Evolutionary conservation across 2,329 filamentous ascomycete genomes (phyloP), one percentile per base, ranked within the genome.

Genomic region (Penicillium sp.): DNA sequence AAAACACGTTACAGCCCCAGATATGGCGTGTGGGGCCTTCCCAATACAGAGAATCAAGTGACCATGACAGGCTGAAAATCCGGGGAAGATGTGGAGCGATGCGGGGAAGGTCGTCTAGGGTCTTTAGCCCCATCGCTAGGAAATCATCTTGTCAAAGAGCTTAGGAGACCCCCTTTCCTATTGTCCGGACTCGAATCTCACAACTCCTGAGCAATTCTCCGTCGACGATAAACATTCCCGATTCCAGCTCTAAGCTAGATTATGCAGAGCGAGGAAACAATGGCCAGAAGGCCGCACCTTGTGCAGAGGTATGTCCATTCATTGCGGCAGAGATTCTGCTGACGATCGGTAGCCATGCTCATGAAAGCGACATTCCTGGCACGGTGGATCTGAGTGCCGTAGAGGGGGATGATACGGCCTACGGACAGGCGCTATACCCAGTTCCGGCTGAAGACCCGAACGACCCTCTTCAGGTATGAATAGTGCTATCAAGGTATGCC

Each of bases 401-500:
- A 72, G 80, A 82, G 67, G 80, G 79, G 40, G 80, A 82, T 57
- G 80, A 82, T 56, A 80, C 79, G 1, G 79, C 71, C 0, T 80
- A 80, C 50, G 81, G 81, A 20, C 80, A 83, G 61, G 81, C 81
- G 2, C 70, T 83, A 3, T 83, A 78, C 56, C 81, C 81, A 1
- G 80, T 83, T 0, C 81, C 81, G 1, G 78, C 80, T 1, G 75
- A 81, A 47, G 80, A 83, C 56, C 81, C 81, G 1, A 83, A 83
- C 51, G 80, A 83, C 60, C 81, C 81, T 6, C 70, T 82, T 8
- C 76, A 77, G 61, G 73, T 75, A 65, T 42, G 58, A 28, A 20
- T 23, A 6, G 8, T 7, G 12, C 13, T 6, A 9, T 13, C 10
- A n/a, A 12, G 4, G 6, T 2, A 5, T 8, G 31, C 3, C 6